Base-by-base conservation (phyloP, 495 filamentous ascomycete species). In the Chaetomium fimeti region DNA sequence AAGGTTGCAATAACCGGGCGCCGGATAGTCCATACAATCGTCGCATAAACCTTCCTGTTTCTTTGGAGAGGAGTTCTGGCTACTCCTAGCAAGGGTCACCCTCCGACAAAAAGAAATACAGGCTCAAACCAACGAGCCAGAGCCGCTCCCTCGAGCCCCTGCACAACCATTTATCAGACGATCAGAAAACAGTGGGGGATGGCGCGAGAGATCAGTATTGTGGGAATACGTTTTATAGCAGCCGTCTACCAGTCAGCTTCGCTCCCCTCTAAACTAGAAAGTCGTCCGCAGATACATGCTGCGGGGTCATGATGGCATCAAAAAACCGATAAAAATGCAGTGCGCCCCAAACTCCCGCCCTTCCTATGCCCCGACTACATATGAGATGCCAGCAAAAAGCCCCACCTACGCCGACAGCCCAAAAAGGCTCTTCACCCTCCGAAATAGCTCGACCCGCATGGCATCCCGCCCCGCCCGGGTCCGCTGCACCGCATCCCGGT, bases 401-500 rank as follows among this genome's bases (percentile, higher is more conserved):
- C 25, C 45, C 20, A 2, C 18, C 24, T 53, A 59, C 45, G 22
- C 22, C 1, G 71, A 61, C 72, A 82, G 24, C 60, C 81, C 77
- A 60, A 82, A 67, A 64, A 76, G n/a, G 0, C 58, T 67, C 68
- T 71, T 84, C 1, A 84, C 73, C 61, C 91, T 81, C 71, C 89
- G 83, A 72, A 81, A 76, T 63, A 96, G 52, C 77, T 97, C 93
- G 18, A 45, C 72, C 64, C 83, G 78, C 84, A 96, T 89, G 0
- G 91, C 93, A 61, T 86, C 75, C 69, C 88, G 82, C 13, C 89
- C 91, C 56, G 89, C 87, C 72, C 78, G 84, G 28, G 91, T 96
- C 62, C 93, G 80, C 54, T 84, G 80, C 56, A 93, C 89, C 20
- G 94, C 91, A 72, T 96, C 93, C 69, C 85, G 88, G 75, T 98